Evolutionary conservation across 139 green algal genomes (phyloP).

Genomic region (Mychonastes homosphaera): DNA sequence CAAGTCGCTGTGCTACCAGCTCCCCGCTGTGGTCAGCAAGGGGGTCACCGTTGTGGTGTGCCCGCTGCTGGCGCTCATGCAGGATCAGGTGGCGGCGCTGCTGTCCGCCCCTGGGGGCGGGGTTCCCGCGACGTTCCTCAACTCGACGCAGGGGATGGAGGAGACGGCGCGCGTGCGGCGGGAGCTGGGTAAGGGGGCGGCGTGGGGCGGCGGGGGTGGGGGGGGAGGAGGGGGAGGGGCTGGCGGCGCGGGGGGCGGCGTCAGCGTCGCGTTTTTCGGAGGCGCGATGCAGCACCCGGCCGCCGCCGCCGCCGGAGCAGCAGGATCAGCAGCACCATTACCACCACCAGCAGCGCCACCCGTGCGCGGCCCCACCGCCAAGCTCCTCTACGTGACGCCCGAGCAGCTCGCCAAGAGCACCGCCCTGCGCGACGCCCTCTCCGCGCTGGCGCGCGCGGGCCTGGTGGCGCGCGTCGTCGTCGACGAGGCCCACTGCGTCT

Average conservation of each 20-base stretch:
- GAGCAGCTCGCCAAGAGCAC: slow-evolving; percentile 71
- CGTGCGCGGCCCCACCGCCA: slow-evolving; percentile 27
- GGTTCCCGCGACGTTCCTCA: slow-evolving; percentile 67
- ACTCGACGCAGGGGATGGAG: slow-evolving; percentile 44
- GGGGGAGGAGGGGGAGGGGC: too few species aligned
- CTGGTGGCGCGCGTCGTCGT: slow-evolving; percentile 64
- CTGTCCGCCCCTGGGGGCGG: slow-evolving; percentile 29
- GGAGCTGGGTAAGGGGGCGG: slow-evolving; percentile 55
- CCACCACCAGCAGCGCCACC: too few species aligned
- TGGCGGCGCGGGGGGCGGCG: too few species aligned
- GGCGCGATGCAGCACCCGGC: too few species aligned
- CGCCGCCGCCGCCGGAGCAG: too few species aligned
- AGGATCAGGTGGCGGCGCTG: slow-evolving; percentile 68
- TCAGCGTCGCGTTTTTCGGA: too few species aligned
- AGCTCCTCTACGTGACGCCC: slow-evolving; percentile 85
- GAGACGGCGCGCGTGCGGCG: slow-evolving; percentile 43
- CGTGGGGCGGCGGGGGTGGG: background rate
- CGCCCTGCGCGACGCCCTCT: slow-evolving; percentile 10
- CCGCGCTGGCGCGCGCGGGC: slow-evolving; percentile 24
- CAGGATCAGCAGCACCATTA: too few species aligned
- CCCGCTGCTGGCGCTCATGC: slow-evolving; percentile 90
- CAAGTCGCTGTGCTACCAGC: slow-evolving; percentile 79
- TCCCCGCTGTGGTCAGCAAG: slow-evolving; percentile 59
- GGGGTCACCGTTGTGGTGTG: slow-evolving; percentile 89
- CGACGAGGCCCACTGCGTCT: slow-evolving; percentile 97